A percentile compares a stretch with the other conserved stretches of the same genome.
phyloP scores from a whole-genome alignment of 345 rosid species.

The Cardamine chenopodiifolia region DNA sequence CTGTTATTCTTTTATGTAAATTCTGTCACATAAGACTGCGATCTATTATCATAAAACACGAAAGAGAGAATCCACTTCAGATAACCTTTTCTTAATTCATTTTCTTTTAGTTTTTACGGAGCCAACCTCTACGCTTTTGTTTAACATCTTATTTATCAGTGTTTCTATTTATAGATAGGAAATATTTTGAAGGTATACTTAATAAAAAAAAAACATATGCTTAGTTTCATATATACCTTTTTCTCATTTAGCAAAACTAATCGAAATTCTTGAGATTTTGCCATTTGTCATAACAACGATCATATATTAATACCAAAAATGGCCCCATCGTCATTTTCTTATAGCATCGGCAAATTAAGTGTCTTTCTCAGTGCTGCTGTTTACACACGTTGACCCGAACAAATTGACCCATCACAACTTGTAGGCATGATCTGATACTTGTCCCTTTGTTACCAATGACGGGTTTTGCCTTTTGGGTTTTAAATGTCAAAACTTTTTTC shows the following conservation, averaged over 20 bases:
- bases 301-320: constrained; percentile 32
- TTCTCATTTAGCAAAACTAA: background rate
- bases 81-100: too few relatives aligned
- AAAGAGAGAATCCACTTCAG: background rate
- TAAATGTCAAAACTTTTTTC: constrained; percentile 8
- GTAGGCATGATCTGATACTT: constrained; percentile 33
- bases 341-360: constrained; percentile 30
- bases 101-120: too few relatives aligned
- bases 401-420: constrained; percentile 29
- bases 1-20: background rate
- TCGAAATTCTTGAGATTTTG: background rate
- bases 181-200: too few relatives aligned
- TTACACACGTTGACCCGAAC: constrained; percentile 38
- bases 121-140: too few relatives aligned
- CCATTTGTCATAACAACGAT: constrained; percentile 5
- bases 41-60: too few relatives aligned
- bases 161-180: too few relatives aligned
- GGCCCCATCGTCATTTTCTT: constrained; percentile 36
- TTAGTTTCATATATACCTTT: too few relatives aligned
- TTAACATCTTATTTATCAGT: too few relatives aligned
- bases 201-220: too few relatives aligned
- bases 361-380: constrained; percentile 36
- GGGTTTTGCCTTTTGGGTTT: constrained; percentile 38
- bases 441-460: constrained; percentile 34
- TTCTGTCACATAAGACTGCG: background rate